Evolutionary conservation across 176 grass and related monocot species (phyloP), one percentile per base, ranked within the genome.

Genomic region (Oryza rufipogon): DNA sequence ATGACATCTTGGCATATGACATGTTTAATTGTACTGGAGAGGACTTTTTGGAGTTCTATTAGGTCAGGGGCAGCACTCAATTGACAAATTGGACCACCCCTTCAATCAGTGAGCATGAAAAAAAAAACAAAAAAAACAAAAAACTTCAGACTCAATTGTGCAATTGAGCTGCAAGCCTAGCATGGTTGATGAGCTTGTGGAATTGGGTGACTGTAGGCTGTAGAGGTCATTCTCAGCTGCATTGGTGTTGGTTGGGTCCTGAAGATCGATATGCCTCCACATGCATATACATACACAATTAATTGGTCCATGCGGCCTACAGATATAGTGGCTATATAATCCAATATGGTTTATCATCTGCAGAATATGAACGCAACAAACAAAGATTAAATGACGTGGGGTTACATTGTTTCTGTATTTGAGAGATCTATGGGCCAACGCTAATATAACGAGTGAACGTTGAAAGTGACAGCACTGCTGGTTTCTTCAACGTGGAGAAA

Each of bases 51-150:
- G 68, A 5, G 44, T 49, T 49, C 22, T 6, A 49, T 44, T 81
- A 11, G 46, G 22, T 81, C 33, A 60, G 32, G n/a, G 12, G 19
- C 33, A 74, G 11, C 60, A 17, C 33, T 49, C 56, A 26, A 36
- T 68, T 65, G 17, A n/a, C 42, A 32, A 32, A 41, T 83, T 36
- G 28, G 60, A 83, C 28, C 71, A 66, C 71, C 11, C 71, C 58
- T 83, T 83, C 60, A 52, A 38, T 64, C 19, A 51, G 6, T 74
- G 3, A 11, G 70, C 9, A 2, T 9, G 41, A 32, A 32, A 30
- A 30, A 32, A 28, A 15, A 32, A 30, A 30, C 3, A 28, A 15
- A 48, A 38, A 38, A 4, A 15, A 46, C 0, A 23, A 23, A 23
- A 23, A 23, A 23, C 64, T 33, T 66, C 16, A 13, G 25, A 28